Conservation (phyloP, 176 grass and related monocot genomes). For the Aegilops longissima region DNA sequence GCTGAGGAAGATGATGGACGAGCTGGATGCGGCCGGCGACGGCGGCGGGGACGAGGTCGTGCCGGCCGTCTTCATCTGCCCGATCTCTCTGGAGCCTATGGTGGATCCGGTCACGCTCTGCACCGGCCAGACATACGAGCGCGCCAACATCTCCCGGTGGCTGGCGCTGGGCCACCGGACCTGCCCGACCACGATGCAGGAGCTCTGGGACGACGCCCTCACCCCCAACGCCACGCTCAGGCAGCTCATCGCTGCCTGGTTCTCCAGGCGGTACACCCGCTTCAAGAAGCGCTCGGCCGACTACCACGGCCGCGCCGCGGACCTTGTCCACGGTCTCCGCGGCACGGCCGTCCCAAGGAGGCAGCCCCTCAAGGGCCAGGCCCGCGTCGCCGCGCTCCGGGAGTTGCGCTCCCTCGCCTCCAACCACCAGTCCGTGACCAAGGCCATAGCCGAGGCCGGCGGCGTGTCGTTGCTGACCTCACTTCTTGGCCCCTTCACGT, state of each 20-base stretch:
- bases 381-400: conserved; percentile 66
- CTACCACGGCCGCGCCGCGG: conserved; percentile 82
- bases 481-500: conserved; percentile 83
- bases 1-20: conserved; percentile 88
- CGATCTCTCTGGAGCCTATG: conserved; percentile 97
- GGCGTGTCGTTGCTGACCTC: conserved; percentile 62
- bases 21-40: conserved; percentile 67
- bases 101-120: conserved; percentile 97
- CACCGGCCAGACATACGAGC: conserved; percentile 99
- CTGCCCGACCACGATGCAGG: conserved; percentile 99
- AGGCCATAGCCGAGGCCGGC: conserved; percentile 55
- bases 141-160: conserved; percentile 82
- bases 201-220: conserved; percentile 85
- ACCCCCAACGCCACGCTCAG: conserved; percentile 92
- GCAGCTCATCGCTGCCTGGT: conserved; percentile 91
- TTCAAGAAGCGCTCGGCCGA: conserved; percentile 95
- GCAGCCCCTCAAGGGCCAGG: conserved; percentile 76
- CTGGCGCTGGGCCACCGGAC: conserved; percentile 82
- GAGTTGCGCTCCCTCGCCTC: conserved; percentile 59
- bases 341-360: conserved; percentile 46
- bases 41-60: conserved; percentile 63
- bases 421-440: conserved; percentile 70
- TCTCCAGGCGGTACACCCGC: conserved; percentile 73
- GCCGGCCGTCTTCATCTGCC: conserved; percentile 94
- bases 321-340: conserved; percentile 65